phyloP scores from a whole-genome alignment of 202 grass and related monocot genomes.

The Carex sylvatica region DNA sequence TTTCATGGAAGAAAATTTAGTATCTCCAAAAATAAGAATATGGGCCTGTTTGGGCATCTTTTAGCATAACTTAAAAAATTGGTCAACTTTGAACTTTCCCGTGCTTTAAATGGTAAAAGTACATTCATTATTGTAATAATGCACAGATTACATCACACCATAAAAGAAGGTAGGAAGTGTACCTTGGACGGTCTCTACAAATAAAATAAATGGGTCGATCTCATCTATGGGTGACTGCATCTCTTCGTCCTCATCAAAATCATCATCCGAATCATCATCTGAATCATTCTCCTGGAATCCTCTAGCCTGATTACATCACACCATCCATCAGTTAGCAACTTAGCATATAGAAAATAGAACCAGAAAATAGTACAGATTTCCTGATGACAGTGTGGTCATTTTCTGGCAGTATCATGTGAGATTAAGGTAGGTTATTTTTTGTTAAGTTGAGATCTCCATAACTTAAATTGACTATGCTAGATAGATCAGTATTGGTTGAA shows the following conservation, averaged over 20 bases:
- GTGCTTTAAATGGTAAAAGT: background rate
- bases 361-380: background rate
- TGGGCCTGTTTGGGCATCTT: background rate
- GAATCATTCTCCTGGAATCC: conserved; percentile 75
- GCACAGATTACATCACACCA: no score
- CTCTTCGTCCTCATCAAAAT: conserved; percentile 75
- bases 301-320: conserved; percentile 51
- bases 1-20: background rate
- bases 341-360: conserved; percentile 10
- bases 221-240: conserved; percentile 85
- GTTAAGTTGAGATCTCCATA: background rate
- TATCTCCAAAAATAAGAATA: background rate
- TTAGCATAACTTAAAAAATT: background rate
- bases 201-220: conserved; percentile 93
- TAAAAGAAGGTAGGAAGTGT: conserved; percentile 13
- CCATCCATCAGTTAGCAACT: no score
- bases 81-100: background rate
- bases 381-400: background rate
- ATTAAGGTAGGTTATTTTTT: background rate
- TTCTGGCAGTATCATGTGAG: background rate
- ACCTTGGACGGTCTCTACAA: conserved; percentile 87
- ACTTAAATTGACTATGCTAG: background rate
- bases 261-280: conserved; percentile 70
- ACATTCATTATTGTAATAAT: background rate
- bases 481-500: background rate